Evolutionary conservation across 2,329 filamentous ascomycete genomes (phyloP).

Genomic region (Leptosphaerulina australis): DNA sequence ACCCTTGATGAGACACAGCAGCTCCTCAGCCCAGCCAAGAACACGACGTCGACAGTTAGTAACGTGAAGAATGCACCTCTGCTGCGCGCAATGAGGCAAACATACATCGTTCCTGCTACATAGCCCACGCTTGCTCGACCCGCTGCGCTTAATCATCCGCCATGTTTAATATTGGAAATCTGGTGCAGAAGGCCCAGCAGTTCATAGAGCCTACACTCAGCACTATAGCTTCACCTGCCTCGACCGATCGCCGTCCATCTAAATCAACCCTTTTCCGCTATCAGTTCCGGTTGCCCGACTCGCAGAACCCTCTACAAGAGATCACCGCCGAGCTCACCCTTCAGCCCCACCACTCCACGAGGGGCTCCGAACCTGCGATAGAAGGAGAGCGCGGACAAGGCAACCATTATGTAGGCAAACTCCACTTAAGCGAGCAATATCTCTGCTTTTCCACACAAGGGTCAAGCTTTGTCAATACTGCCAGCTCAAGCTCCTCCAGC

Average conservation of each 20-base stretch:
- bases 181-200: slow-evolving; percentile 95
- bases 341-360: slow-evolving; percentile 66
- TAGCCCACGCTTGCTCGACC: slow-evolving; percentile 16
- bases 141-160: slow-evolving; percentile 7
- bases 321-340: slow-evolving; percentile 96
- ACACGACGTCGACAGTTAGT: slow-evolving; percentile 8
- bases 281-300: slow-evolving; percentile 92
- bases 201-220: slow-evolving; percentile 89
- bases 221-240: slow-evolving; percentile 65
- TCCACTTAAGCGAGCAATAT: slow-evolving; percentile 92
- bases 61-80: slow-evolving; percentile 13
- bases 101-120: slow-evolving; percentile 19
- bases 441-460: slow-evolving; percentile 96
- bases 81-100: slow-evolving; percentile 38
- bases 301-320: slow-evolving; percentile 92
- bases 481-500: slow-evolving; percentile 78
- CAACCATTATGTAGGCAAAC: slow-evolving; percentile 88
- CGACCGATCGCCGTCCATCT: slow-evolving; percentile 78
- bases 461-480: slow-evolving; percentile 81
- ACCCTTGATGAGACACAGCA: slow-evolving; percentile 15
- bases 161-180: slow-evolving; percentile 67
- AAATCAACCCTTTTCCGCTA: slow-evolving; percentile 92
- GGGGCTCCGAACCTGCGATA: slow-evolving; percentile 44
- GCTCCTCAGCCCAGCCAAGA: slow-evolving; percentile 13
- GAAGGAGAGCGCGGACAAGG: slow-evolving; percentile 61